Evolutionary conservation across 2,329 filamentous ascomycete genomes (phyloP).

Genomic region (Venturia carpophila): DNA sequence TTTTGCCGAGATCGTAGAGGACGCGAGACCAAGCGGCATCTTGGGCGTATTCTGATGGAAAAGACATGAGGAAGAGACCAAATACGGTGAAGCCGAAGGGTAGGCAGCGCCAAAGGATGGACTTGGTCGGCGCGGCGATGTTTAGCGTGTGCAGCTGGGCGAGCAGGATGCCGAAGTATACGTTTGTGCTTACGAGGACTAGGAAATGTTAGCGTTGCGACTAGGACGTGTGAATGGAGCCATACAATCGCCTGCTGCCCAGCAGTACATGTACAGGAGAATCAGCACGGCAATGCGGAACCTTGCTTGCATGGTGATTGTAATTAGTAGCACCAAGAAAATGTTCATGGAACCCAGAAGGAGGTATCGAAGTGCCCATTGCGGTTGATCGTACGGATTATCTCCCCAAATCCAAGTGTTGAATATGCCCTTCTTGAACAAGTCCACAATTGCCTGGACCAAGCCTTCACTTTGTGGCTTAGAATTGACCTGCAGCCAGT

Average conservation of each 20-base stretch:
- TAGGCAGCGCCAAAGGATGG: slow-evolving; percentile 21
- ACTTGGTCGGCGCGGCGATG: slow-evolving; percentile 22
- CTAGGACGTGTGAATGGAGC: neutral
- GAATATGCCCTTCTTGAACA: slow-evolving; percentile 20
- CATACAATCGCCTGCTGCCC: slow-evolving; percentile 28
- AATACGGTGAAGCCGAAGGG: slow-evolving; percentile 24
- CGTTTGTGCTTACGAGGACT: slow-evolving; percentile 22
- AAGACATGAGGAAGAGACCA: slow-evolving; percentile 25
- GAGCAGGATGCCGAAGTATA: slow-evolving; percentile 26
- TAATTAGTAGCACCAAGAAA: slow-evolving; percentile 47
- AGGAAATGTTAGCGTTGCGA: neutral
- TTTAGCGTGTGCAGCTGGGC: slow-evolving; percentile 26
- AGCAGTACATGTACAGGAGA: slow-evolving; percentile 45
- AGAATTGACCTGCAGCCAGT: slow-evolving; percentile 23
- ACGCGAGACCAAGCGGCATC: slow-evolving; percentile 24
- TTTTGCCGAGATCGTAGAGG: slow-evolving; percentile 19
- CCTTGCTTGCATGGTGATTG: slow-evolving; percentile 41
- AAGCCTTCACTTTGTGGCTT: slow-evolving; percentile 24
- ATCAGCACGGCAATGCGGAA: slow-evolving; percentile 44
- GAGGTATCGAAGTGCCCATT: slow-evolving; percentile 52
- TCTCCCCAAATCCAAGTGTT: slow-evolving; percentile 41
- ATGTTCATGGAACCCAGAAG: slow-evolving; percentile 49
- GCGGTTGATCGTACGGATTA: slow-evolving; percentile 50
- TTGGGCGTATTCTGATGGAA: slow-evolving; percentile 24
- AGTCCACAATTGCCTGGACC: slow-evolving; percentile 33